phyloP scores from a whole-genome alignment of 2,329 filamentous ascomycete species.

The Hypoxylon sp. region DNA sequence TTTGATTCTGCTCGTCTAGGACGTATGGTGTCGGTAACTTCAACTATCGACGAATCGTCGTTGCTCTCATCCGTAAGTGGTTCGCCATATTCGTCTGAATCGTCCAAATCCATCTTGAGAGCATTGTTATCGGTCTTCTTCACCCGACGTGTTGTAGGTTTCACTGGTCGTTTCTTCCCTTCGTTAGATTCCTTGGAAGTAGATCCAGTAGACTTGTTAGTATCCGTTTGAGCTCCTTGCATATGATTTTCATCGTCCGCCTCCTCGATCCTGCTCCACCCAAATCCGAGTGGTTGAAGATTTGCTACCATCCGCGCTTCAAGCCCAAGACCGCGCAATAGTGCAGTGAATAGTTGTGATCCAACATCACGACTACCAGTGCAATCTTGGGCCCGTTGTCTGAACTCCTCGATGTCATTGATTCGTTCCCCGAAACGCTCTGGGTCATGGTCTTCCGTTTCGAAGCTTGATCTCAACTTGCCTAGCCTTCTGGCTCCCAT shows the following conservation, averaged over 20 bases:
- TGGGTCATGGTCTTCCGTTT: slow-evolving; percentile 72
- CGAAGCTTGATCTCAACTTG: slow-evolving; percentile 79
- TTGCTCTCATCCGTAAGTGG: slow-evolving; percentile 68
- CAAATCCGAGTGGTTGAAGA: slow-evolving; percentile 88
- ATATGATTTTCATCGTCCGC: slow-evolving; percentile 69
- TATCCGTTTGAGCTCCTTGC: slow-evolving; percentile 33
- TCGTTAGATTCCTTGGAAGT: slow-evolving; percentile 59
- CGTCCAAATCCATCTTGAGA: slow-evolving; percentile 54
- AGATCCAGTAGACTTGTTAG: slow-evolving; percentile 30
- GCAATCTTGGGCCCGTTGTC: slow-evolving; percentile 76
- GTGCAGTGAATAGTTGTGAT: slow-evolving; percentile 88
- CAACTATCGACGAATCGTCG: slow-evolving; percentile 72
- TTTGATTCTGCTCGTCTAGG: slow-evolving; percentile 59
- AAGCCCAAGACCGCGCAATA: slow-evolving; percentile 84
- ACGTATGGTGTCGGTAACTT: slow-evolving; percentile 64
- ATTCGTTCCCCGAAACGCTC: slow-evolving; percentile 83
- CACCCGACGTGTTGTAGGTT: slow-evolving; percentile 45
- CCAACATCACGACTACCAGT: slow-evolving; percentile 89
- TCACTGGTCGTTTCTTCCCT: slow-evolving; percentile 41
- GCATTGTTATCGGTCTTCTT: slow-evolving; percentile 49
- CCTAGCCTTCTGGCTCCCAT: slow-evolving; percentile 82
- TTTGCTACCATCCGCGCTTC: slow-evolving; percentile 88
- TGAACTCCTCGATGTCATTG: slow-evolving; percentile 75
- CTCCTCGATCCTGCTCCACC: slow-evolving; percentile 90
- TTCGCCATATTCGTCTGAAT: slow-evolving; percentile 65